Base-by-base conservation (phyloP, 192 early-diverging fungal genomes). In the Backusella australiensis region DNA sequence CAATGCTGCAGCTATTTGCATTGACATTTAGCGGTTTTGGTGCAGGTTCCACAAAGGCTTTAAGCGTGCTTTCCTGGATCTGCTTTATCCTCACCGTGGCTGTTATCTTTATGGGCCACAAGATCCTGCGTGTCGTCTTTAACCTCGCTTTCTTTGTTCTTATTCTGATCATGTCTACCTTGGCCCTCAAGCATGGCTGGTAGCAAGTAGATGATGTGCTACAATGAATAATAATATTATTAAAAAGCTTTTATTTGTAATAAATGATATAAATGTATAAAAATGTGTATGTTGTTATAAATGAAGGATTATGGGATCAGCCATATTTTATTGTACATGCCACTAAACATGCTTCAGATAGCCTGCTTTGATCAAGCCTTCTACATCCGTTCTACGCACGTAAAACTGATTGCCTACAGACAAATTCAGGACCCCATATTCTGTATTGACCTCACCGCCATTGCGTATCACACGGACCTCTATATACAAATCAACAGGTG, bases 401-500 rank as follows among this genome's bases (percentile, higher is more conserved):
- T 94, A 98, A 53, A 93, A 93, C 83, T 98, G 96, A 15, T 90
- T 93, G 63, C 93, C 92, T 34, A 89, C 89, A 42, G 88, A 89
- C 36, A 99, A 82, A 70, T 89, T 88, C 46, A 96, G 87, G 1
- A 90, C 83, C 0, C 98, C 97, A 75, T 85, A 92, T 71, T 98
- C 96, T 0, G 95, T 95, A 67, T 93, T 88, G 46, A 98, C 90
- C 82, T 98, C 95, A 49, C 98, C 98, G 77, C 91, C 92, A 69
- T 98, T 96, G 69, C 87, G 89, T 56, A 95, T 41, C 1, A 98
- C 98, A 1, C 97, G 81, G 34, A 99, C 93, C 73, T 94, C 94
- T n/a, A 97, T 92, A 84, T 94, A 96, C 75, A 97, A 77, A 77
- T 99, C 96, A 76, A 89, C 88, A 7, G 98, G 98, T 38, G 98